Evolutionary conservation across 1,139 yeast genomes (phyloP), one percentile per base, ranked within the genome.

Genomic region (Candida sanyaensis): DNA sequence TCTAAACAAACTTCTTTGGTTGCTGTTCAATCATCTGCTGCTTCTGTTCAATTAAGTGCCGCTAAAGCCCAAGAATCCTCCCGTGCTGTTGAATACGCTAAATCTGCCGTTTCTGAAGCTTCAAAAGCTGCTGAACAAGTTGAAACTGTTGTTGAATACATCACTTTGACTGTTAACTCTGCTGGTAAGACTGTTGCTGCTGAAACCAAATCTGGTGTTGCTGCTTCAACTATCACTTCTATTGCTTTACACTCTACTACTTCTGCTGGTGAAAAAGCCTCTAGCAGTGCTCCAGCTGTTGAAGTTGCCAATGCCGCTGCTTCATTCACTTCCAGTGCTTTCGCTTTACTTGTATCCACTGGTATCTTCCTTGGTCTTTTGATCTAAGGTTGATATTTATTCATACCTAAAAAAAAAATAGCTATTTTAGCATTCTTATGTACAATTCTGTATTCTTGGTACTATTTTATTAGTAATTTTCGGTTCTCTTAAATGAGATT

Each of bases 91-190:
- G 49, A 39, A 10, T 29, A 28, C 9, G 54, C 49, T n/a, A 30
- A 50, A 36, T 28, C 46, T 23, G 52, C 49, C n/a, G 44, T 46
- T 34, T 27, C 37, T n/a, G 37, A 45, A 42, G 54, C 52, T 9
- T 49, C 49, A 10, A 26, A 34, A 12, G 51, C 48, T 26, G 44
- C 24, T 24, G 46, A 39, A 41, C 36, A 39, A 21, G 49, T 50
- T 21, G 6, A 17, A 9, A 38, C 41, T 12, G 41, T 26, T n/a
- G n/a, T 38, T 28, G 41, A 26, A 9, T 11, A 12, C 12, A 29
- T 38, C n/a, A 38, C 41, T 6, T 24, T 7, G 32, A 24, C 36
- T 10, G 41, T 29, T 23, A 29, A 34, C 6, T 6, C 6, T 13
- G 13, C 28, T 26, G 43, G 41, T 38, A 11, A 39, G 36, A 29